Evolutionary conservation across 73 alveolate genomes (phyloP), one percentile per base, ranked within the genome.

Genomic region (Breviolum minutum): DNA sequence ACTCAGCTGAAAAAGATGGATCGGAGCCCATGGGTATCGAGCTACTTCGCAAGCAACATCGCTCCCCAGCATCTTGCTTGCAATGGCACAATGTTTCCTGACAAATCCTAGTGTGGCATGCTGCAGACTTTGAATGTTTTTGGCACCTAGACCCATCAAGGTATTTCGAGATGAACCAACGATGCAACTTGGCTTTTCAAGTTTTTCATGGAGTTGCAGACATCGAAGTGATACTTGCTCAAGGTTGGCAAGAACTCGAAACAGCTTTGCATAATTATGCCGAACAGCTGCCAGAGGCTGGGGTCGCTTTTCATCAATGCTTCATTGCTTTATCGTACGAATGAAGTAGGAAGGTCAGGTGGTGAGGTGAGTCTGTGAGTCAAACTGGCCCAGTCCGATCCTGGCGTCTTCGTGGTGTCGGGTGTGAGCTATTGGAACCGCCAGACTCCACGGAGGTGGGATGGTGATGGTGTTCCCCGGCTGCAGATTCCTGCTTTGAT

Each of bases 351-450:
- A 13, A 24, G n/a, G 32, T 13, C 3, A 27, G n/a, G 0, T 22
- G 5, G 48, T 2, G 3, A 9, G 83, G 14, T 22, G 32, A 27
- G 32, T 13, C 7, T 73, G 12, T 19, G 83, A 10, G 20, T 27
- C 83, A 73, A 73, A 73, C 32, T 24, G n/a, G 26, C 95, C 81
- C 63, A 91, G 97, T 70, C 97, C 24, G 77, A 27, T 20, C 84
- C 90, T 20, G 99, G 80, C 40, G 92, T 94, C 63, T 94, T 62
- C 60, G 99, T 94, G 60, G 92, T 94, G 62, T 24, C 99, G 54
- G 99, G 99, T 6, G 83, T 94, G 71, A 87, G 93, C 84, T 94
- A 94, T 73, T 94, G 99, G 99, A 74, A 94, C 69, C 91, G 99
- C 12, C 30, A 64, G 62, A 5, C 7, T 40, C 99, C 99, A 5